Evolutionary conservation across 2,329 filamentous ascomycete species (phyloP), one percentile per base, ranked within the genome.

Genomic region (Paecilomyces fulvus): DNA sequence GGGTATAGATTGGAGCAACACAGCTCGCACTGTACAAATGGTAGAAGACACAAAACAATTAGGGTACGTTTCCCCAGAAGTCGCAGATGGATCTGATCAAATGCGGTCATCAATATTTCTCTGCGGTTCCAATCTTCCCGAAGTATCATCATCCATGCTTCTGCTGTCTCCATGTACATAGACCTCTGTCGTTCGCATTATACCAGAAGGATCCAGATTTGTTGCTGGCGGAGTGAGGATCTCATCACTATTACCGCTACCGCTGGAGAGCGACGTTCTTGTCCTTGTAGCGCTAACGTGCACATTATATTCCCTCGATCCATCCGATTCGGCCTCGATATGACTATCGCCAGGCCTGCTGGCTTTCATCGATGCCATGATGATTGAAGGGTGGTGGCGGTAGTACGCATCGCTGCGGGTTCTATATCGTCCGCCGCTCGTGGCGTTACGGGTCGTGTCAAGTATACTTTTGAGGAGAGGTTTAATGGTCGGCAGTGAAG

Each of bases 401-500:
- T 14, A 14, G 33, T 43, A 43, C 9, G 12, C 33, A 17, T 17
- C 17, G 33, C 17, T 43, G 33, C 17, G 33, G 33, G 33, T 43
- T 12, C 17, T 3, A 14, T 3, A 17, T 43, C 59, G 58, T 10
- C 33, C 49, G 23, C 52, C 52, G 30, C 37, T 59, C n/a, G 59
- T 59, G 12, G 55, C 23, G 28, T 43, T 61, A 17, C 56, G n/a
- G 23, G 55, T 57, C 5, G 51, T 57, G 23, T 56, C 54, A 21
- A 63, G 43, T 48, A 65, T 12, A 6, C 51, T 51, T 57, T 63
- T 63, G 20, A 75, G 65, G 6, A 75, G 63, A 1, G 73, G 73
- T 50, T 72, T 73, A 20, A 77, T 62, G 1, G 71, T 68, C 6
- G 75, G 73, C 8, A 75, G 67, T 46, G 72, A 75, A 37, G 69